Conservation (phyloP, 2,329 filamentous ascomycete genomes). For the Exutisphaerella laricina region DNA sequence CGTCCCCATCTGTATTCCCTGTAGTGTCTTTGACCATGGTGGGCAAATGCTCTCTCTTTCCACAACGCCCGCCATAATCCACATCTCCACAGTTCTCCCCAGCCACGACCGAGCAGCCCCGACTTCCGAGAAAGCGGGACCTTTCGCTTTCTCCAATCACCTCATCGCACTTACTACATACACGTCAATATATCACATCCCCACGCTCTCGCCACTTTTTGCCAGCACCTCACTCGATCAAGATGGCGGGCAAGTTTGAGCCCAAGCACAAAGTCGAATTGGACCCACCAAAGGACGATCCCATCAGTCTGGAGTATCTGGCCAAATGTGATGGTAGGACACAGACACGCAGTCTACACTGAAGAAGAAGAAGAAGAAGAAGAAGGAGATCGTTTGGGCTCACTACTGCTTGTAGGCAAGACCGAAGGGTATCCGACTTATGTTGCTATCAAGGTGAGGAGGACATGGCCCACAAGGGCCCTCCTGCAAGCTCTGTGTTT, state of each 20-base stretch:
- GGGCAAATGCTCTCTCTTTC: too few species aligned
- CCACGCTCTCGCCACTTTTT: neutral
- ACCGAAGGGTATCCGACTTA: conserved; percentile 57
- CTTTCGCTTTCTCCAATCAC: conserved; percentile 3
- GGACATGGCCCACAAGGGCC: too few species aligned
- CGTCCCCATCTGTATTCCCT: too few species aligned
- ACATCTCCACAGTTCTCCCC: neutral
- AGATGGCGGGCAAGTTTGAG: conserved; percentile 51
- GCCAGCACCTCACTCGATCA: too few species aligned
- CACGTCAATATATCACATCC: neutral
- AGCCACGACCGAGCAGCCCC: neutral
- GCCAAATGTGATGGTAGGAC: conserved; percentile 80
- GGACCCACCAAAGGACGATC: conserved; percentile 78
- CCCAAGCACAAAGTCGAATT: conserved; percentile 72
- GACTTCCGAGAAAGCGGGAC: neutral
- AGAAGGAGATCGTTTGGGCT: too few species aligned
- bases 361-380: too few species aligned
- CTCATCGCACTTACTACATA: neutral
- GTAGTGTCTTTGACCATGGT: too few species aligned
- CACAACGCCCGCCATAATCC: too few species aligned
- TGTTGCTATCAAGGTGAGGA: conserved; percentile 57
- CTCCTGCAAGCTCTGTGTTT: too few species aligned
- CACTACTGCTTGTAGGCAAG: conserved; percentile 50
- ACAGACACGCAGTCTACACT: too few species aligned
- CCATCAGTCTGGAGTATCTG: conserved; percentile 74